These are phyloP conservation scores for Phytophthora vignae DNA, from an alignment of 352 stramenopile species.

Conservation along the genomic window DNA sequence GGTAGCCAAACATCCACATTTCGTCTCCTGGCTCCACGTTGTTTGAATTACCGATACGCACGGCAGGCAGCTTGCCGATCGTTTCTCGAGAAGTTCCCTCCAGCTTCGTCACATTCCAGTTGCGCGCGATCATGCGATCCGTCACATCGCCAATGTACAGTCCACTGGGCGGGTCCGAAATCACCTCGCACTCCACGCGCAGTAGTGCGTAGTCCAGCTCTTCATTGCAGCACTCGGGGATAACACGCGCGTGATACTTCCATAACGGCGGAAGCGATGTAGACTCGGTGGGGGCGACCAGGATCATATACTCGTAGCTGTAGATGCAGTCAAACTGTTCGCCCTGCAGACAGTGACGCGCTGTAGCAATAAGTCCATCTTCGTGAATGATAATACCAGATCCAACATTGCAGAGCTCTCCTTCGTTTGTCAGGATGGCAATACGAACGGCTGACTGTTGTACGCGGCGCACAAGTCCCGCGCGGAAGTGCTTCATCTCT, in stretches of 20 bases:
- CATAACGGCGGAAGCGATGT: conserved; percentile 80
- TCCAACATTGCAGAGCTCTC: conserved; percentile 86
- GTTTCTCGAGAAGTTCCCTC: conserved; percentile 75
- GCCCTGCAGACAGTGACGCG: conserved; percentile 80
- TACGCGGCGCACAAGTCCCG: conserved; percentile 84
- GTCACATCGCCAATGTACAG: conserved; percentile 91
- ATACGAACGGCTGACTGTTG: conserved; percentile 89
- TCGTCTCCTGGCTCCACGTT: conserved; percentile 89
- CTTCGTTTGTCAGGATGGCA: conserved; percentile 86
- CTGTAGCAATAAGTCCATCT: conserved; percentile 78
- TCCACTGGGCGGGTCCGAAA: conserved; percentile 86
- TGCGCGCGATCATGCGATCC: conserved; percentile 85
- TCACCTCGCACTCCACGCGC: conserved; percentile 85
- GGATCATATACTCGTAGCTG: conserved; percentile 89
- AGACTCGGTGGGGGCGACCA: conserved; percentile 84
- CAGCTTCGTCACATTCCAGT: conserved; percentile 86
- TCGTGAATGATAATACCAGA: conserved; percentile 90
- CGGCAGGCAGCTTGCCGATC: conserved; percentile 78
- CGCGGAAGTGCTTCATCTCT: conserved; percentile 89
- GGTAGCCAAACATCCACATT: conserved; percentile 93
- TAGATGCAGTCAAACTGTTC: conserved; percentile 91
- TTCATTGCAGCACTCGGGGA: conserved; percentile 87
- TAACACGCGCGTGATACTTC: conserved; percentile 86
- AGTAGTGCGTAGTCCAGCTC: conserved; percentile 86
- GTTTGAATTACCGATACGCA: conserved; percentile 89